These are phyloP conservation scores for Globomyces pollinis-pini DNA, from an alignment of 192 early-diverging fungal genomes.

Conservation along the genomic window DNA sequence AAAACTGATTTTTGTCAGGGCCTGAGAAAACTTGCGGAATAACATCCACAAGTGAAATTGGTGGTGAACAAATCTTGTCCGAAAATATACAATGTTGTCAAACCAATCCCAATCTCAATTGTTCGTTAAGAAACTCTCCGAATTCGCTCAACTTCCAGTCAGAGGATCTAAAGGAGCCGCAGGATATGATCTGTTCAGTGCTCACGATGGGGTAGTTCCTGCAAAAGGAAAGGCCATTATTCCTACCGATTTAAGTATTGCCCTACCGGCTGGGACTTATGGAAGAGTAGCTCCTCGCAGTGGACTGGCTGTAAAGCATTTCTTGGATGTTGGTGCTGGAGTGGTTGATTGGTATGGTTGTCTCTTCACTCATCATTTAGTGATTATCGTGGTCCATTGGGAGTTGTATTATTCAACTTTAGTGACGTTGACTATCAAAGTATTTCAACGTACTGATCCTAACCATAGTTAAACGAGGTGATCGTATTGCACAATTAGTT, in stretches of 20 bases:
- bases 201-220: slow-evolving; percentile 47
- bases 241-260: slow-evolving; percentile 79
- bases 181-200: slow-evolving; percentile 84
- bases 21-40: no score
- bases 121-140: slow-evolving; percentile 56
- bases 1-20: no score
- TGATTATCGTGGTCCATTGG: slow-evolving; percentile 83
- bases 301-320: slow-evolving; percentile 84
- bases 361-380: no score
- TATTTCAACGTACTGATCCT: slow-evolving; percentile 24
- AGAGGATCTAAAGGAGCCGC: slow-evolving; percentile 77
- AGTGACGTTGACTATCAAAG: slow-evolving; percentile 53
- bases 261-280: slow-evolving; percentile 80
- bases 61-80: no score
- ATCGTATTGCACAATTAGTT: slow-evolving; percentile 93
- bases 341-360: no score
- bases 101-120: no score
- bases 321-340: slow-evolving; percentile 82
- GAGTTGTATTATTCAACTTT: slow-evolving; percentile 87
- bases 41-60: no score
- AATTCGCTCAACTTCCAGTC: slow-evolving; percentile 69
- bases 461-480: slow-evolving; percentile 70
- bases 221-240: slow-evolving; percentile 72
- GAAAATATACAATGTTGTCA: no score
- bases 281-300: slow-evolving; percentile 88